A percentile compares a stretch with the other conserved stretches of the same genome.
phyloP scores from a whole-genome alignment of 2,329 filamentous ascomycete genomes.

The Hymenotorrendiella dingleyae region DNA sequence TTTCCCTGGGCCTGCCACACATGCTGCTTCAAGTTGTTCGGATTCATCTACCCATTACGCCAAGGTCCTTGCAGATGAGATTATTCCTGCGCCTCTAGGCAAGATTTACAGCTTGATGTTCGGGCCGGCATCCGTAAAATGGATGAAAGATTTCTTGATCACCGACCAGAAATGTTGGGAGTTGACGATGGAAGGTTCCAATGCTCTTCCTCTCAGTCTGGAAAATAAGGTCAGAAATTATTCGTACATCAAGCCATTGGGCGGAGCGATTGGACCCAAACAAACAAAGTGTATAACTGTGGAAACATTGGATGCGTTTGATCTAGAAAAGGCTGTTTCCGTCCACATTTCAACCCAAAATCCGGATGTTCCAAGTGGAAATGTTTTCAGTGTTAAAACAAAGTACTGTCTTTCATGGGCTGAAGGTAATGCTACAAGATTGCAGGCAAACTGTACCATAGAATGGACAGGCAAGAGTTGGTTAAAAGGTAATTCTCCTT shows the following conservation, averaged over 20 bases:
- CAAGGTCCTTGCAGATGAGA: constrained; percentile 76
- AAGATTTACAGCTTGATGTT: constrained; percentile 89
- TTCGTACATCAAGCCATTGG: constrained; percentile 87
- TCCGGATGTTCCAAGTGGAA: constrained; percentile 91
- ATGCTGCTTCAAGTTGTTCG: constrained; percentile 78
- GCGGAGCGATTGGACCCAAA: constrained; percentile 77
- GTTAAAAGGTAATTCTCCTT: constrained; percentile 68
- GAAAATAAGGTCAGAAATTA: constrained; percentile 72
- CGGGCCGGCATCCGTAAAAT: constrained; percentile 69
- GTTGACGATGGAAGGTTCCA: constrained; percentile 80
- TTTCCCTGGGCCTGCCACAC: constrained; percentile 78
- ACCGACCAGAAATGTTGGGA: constrained; percentile 86
- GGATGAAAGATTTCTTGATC: constrained; percentile 81
- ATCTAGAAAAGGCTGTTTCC: constrained; percentile 80
- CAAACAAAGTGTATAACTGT: constrained; percentile 92
- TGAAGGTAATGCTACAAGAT: constrained; percentile 74
- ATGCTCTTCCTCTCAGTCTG: constrained; percentile 55
- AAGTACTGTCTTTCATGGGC: constrained; percentile 94
- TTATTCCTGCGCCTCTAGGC: constrained; percentile 79
- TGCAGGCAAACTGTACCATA: constrained; percentile 83
- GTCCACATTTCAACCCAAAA: constrained; percentile 81
- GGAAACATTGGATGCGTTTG: constrained; percentile 76
- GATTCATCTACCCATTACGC: constrained; percentile 78
- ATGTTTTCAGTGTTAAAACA: constrained; percentile 86
- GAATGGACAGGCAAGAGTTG: constrained; percentile 99